A percentile compares a stretch with the other conserved stretches of the same genome.
Evolutionary conservation across 192 early-diverging fungal genomes (phyloP).

Genomic region (Linnemannia elongata): DNA sequence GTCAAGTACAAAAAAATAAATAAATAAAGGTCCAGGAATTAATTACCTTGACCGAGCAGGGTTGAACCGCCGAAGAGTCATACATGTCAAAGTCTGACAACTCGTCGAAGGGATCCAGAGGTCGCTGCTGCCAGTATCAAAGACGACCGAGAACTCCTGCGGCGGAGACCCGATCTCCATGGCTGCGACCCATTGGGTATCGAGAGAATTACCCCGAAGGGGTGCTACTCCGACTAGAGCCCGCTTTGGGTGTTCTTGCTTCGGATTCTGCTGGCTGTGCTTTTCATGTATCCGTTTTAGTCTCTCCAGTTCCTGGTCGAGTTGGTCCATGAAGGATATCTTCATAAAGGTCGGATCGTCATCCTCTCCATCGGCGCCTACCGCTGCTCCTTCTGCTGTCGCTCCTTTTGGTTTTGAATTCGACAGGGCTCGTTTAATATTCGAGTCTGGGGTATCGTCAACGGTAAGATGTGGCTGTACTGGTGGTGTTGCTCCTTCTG

Average conservation of each 20-base stretch:
- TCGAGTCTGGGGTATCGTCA: neutral
- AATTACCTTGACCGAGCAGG: constrained; percentile 57
- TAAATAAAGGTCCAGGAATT: too few species aligned
- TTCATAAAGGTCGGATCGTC: neutral
- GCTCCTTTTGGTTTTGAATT: neutral
- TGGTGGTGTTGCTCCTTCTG: constrained; percentile 3
- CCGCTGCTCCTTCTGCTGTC: neutral
- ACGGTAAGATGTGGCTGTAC: neutral
- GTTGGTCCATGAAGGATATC: constrained; percentile 22
- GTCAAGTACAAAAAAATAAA: neutral
- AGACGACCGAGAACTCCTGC: constrained; percentile 69
- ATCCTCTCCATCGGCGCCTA: neutral
- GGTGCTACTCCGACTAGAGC: constrained; percentile 49
- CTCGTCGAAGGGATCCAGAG: constrained; percentile 69
- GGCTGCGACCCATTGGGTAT: constrained; percentile 56
- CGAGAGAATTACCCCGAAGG: constrained; percentile 46
- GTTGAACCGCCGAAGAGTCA: constrained; percentile 61
- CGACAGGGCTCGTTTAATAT: neutral
- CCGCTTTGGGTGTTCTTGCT: constrained; percentile 22
- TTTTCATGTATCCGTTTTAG: constrained; percentile 1
- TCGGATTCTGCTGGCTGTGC: neutral
- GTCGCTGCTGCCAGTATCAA: constrained; percentile 73
- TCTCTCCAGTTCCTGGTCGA: constrained; percentile 34
- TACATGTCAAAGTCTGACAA: constrained; percentile 63
- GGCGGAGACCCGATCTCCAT: constrained; percentile 66